Percentiles rank a stretch among this genome's conserved stretches.
Evolutionary conservation across 495 filamentous ascomycete species (phyloP).

Genomic region (Trichoderma reesei): DNA sequence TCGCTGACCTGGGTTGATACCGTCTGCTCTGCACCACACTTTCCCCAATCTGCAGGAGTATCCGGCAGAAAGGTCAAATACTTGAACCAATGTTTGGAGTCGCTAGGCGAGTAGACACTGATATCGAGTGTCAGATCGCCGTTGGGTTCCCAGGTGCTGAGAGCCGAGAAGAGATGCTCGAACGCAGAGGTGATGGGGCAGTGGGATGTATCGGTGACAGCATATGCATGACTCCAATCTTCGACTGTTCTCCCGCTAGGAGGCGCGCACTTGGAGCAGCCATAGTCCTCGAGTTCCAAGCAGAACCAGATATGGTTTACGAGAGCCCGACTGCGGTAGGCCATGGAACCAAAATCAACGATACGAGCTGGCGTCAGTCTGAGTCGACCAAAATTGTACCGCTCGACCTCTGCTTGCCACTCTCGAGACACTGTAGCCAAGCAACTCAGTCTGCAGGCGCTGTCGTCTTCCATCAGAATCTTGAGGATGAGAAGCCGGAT

Average conservation of each 20-base stretch:
- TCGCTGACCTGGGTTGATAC: slow-evolving; percentile 17
- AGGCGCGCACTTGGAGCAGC: slow-evolving; percentile 23
- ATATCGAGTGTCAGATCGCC: slow-evolving; percentile 30
- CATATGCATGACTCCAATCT: slow-evolving; percentile 15
- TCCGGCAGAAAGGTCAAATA: slow-evolving; percentile 25
- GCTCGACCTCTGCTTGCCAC: slow-evolving; percentile 29
- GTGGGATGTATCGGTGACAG: slow-evolving; percentile 18
- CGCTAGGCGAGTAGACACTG: slow-evolving; percentile 30
- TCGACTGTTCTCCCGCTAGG: neutral
- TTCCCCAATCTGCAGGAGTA: slow-evolving; percentile 14
- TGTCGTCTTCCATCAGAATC: slow-evolving; percentile 17
- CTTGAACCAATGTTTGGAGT: slow-evolving; percentile 27
- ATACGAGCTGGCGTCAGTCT: slow-evolving; percentile 26
- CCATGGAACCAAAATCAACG: slow-evolving; percentile 24
- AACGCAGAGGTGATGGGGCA: slow-evolving; percentile 24
- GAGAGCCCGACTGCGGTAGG: slow-evolving; percentile 27
- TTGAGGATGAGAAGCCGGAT: slow-evolving; percentile 20
- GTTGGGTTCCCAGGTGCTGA: slow-evolving; percentile 28
- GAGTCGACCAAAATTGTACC: slow-evolving; percentile 30
- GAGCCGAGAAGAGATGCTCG: slow-evolving; percentile 25
- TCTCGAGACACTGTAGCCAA: slow-evolving; percentile 32
- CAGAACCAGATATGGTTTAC: slow-evolving; percentile 30
- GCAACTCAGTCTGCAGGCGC: slow-evolving; percentile 23
- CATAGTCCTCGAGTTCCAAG: slow-evolving; percentile 28
- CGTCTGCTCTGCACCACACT: slow-evolving; percentile 15